Percentiles rank a stretch among this genome's conserved stretches.
phyloP scores from a whole-genome alignment of 1,139 yeast genomes.

The Spencermartinsiella ligniputridi region DNA sequence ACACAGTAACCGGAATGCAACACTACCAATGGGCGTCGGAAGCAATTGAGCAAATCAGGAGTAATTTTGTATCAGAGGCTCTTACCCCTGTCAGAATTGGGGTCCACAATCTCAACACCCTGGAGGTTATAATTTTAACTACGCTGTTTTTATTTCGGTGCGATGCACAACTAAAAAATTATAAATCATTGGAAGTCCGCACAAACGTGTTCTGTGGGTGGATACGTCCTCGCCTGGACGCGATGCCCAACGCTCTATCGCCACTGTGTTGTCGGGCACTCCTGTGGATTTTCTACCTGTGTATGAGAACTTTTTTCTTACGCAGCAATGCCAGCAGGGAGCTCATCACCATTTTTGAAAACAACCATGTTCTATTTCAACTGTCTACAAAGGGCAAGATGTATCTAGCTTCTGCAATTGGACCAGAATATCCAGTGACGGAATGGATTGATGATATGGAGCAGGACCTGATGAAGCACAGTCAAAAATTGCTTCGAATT shows the following conservation, averaged over 20 bases:
- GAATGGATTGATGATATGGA: slow-evolving; percentile 1
- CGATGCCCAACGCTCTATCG: not conserved
- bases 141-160: not conserved
- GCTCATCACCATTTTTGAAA: not conserved
- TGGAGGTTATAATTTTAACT: not conserved
- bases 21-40: slow-evolving; percentile 1
- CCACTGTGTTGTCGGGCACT: not conserved
- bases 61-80: not conserved
- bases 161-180: not conserved
- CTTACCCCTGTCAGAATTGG: not conserved
- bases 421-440: not conserved
- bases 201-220: not conserved
- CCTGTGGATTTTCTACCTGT: not conserved
- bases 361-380: not conserved
- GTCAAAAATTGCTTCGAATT: not conserved
- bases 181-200: not conserved
- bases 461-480: slow-evolving; percentile 1
- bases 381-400: not conserved
- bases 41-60: not conserved
- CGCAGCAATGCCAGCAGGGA: not conserved
- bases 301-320: not conserved
- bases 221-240: not conserved
- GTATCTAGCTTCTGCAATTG: not conserved
- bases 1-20: not conserved
- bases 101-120: not conserved